Evolutionary conservation across 192 early-diverging fungal species (phyloP).

Genomic region (Oehlia diaphana): DNA sequence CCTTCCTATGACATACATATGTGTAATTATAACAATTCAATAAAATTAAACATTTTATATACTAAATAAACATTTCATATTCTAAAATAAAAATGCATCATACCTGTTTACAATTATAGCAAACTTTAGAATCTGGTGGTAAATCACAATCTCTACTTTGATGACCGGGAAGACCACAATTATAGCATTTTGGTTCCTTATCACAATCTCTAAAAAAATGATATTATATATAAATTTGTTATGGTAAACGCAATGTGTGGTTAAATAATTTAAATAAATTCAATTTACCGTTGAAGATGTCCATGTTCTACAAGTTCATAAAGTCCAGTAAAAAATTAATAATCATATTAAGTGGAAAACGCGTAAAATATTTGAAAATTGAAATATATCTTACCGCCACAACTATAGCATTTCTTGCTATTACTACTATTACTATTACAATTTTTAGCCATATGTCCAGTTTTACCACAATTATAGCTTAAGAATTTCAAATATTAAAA

Average conservation of each 20-base stretch:
- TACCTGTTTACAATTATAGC: constrained; percentile 10
- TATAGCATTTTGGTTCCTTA: constrained; percentile 10
- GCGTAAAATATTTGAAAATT: not conserved
- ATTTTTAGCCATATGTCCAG: not conserved
- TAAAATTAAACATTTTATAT: not conserved
- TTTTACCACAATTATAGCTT: not conserved
- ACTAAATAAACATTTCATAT: not conserved
- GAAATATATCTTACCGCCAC: constrained; percentile 1
- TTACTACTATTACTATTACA: not conserved
- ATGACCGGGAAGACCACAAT: not conserved
- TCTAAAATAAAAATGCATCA: not conserved
- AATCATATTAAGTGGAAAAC: not conserved
- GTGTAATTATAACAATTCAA: not conserved
- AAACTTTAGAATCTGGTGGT: constrained; percentile 12
- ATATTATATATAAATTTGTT: not conserved
- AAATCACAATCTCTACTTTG: not conserved
- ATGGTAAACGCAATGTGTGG: not conserved
- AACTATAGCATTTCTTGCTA: not conserved
- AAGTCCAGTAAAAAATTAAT: not conserved
- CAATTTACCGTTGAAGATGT: not conserved
- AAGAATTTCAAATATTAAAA: not conserved
- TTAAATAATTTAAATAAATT: not conserved
- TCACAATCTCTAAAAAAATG: not conserved
- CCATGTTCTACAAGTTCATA: not conserved
- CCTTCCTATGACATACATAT: not conserved